phyloP scores from a whole-genome alignment of 163 green algal species.

The Chlamydomonas reinhardtii region DNA sequence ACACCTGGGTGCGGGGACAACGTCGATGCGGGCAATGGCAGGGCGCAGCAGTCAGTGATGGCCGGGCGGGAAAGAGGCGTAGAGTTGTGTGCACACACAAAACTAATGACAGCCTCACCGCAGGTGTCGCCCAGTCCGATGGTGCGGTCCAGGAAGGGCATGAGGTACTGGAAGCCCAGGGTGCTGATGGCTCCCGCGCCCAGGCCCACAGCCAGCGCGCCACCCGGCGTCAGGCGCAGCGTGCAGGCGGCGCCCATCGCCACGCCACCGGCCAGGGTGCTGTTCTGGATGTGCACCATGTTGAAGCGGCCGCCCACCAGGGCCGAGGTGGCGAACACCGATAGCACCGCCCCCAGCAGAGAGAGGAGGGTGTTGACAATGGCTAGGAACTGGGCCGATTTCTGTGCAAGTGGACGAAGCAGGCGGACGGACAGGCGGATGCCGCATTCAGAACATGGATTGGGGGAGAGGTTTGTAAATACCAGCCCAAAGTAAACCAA shows the following conservation, averaged over 20 bases:
- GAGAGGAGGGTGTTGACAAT: slow-evolving; percentile 78
- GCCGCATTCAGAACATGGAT: too few relatives aligned
- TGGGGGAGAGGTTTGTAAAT: too few relatives aligned
- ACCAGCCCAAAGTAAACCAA: too few relatives aligned
- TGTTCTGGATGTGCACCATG: slow-evolving; percentile 77
- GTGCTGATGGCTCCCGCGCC: slow-evolving; percentile 55
- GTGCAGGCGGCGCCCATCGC: slow-evolving; percentile 73
- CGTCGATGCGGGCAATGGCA: too few relatives aligned
- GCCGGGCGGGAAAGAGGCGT: neutral
- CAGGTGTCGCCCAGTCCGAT: slow-evolving; percentile 24
- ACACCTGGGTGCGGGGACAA: slow-evolving; percentile 18
- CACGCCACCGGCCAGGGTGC: slow-evolving; percentile 79
- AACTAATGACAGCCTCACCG: neutral
- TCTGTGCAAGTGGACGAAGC: neutral
- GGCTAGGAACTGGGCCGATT: slow-evolving; percentile 58
- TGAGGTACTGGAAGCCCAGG: slow-evolving; percentile 61
- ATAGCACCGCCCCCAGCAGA: slow-evolving; percentile 68
- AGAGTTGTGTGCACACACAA: neutral
- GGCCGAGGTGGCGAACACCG: slow-evolving; percentile 64
- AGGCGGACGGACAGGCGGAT: neutral
- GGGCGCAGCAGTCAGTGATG: too few relatives aligned
- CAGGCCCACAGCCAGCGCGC: slow-evolving; percentile 61
- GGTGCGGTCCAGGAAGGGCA: slow-evolving; percentile 59
- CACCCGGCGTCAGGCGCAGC: slow-evolving; percentile 51
- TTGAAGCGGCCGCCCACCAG: neutral